Evolutionary conservation across 495 filamentous ascomycete species (phyloP), one percentile per base, ranked within the genome.

Genomic region (Aspergillus hancockii): DNA sequence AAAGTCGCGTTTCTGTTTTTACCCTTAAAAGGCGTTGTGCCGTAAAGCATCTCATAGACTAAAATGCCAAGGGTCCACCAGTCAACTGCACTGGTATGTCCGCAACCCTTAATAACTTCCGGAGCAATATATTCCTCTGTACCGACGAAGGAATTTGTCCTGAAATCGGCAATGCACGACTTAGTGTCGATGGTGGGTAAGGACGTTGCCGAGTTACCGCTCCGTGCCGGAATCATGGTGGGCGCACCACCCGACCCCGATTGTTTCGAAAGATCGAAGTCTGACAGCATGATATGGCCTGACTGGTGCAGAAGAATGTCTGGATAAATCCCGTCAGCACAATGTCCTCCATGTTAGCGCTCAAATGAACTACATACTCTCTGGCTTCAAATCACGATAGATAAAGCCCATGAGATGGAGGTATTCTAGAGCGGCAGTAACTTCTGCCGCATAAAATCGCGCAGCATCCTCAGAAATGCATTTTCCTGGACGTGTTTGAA

Each of bases 391-490:
- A 76, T 98, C 94, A 60, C 94, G 87, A 75, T 98, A 98, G 57
- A 98, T 98, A 76, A 98, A 98, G 19, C 94, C 94, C 94, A 98
- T 98, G 52, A 98, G 80, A 76, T 98, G 94, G 30, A 98, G 85
- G 69, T 98, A 98, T 72, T 98, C 94, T 46, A 98, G 74, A 31
- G 94, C 94, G 43, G 94, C 94, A 54, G 91, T 98, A n/a, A 98
- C 94, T 75, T 98, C 94, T 10, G 91, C 94, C 34, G 94, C 94
- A 70, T 98, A 98, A 71, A 98, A 98, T 46, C 93, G 83, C 23
- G 94, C 95, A 69, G 97, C 94, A 64, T 98, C 95, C 73, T 98
- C 94, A 7, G 91, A 87, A 53, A 98, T 95, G 70, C 90, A 96
- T 75, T 97, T 98, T 41, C 94, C 95, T 14, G 94, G 94, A 30